A percentile compares a stretch with the other conserved stretches of the same genome.
phyloP scores from a whole-genome alignment of 129 eudicot species.

The Oenanthe sinensis region DNA sequence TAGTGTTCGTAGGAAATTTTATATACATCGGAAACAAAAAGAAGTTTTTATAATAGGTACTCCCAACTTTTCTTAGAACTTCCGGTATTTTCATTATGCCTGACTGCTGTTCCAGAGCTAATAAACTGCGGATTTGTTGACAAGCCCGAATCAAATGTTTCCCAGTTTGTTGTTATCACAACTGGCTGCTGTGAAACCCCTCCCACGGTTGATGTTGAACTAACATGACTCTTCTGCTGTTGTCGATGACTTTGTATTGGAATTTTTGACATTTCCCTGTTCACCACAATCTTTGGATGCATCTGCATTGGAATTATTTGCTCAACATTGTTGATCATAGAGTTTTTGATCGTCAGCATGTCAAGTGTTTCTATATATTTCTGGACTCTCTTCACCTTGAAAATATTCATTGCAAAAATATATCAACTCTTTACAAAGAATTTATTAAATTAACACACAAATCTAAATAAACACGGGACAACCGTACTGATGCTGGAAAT shows the following conservation, averaged over 20 bases:
- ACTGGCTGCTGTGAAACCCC: conserved; percentile 29
- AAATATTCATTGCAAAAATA: not conserved
- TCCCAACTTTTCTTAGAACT: conserved; percentile 9
- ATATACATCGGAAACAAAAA: not conserved
- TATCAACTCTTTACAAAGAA: not conserved
- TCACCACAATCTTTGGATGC: conserved; percentile 19
- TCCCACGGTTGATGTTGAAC: not conserved
- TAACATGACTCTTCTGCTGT: conserved; percentile 25
- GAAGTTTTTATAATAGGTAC: conserved; percentile 6
- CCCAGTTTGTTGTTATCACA: conserved; percentile 64
- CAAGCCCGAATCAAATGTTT: conserved; percentile 38
- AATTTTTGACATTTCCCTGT: conserved; percentile 19
- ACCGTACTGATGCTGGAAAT: not conserved
- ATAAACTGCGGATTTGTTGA: not conserved
- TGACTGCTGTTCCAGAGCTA: not conserved
- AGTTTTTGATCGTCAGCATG: conserved; percentile 49
- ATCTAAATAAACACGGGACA: not conserved
- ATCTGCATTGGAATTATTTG: conserved; percentile 22
- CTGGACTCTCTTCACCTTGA: conserved; percentile 84
- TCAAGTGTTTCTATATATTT: conserved; percentile 74
- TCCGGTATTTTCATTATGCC: not conserved
- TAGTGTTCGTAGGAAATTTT: not conserved
- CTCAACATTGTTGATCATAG: conserved; percentile 22
- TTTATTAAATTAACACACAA: not conserved
- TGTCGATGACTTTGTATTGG: conserved; percentile 22